Conservation (phyloP, 371 early-diverging fungal species). For the Circinella umbellata region DNA sequence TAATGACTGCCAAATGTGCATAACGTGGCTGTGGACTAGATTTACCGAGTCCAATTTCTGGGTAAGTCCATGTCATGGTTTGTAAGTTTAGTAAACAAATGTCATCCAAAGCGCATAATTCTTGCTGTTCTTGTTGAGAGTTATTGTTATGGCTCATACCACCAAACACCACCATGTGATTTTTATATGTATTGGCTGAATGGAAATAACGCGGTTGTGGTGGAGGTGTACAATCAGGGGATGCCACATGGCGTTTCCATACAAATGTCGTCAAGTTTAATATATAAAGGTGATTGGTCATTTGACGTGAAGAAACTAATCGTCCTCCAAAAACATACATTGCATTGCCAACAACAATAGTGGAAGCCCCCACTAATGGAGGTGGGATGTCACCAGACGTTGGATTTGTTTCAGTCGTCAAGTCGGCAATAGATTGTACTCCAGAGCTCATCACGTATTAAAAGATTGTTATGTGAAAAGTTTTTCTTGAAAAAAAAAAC, state of each 20-base stretch:
- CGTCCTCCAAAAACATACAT: constrained; percentile 79
- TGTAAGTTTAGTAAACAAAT: constrained; percentile 65
- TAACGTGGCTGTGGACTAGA: constrained; percentile 69
- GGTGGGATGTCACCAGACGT: constrained; percentile 72
- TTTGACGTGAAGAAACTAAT: constrained; percentile 64
- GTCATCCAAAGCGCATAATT: constrained; percentile 64
- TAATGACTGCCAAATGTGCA: constrained; percentile 65
- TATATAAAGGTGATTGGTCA: constrained; percentile 72
- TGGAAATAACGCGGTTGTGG: constrained; percentile 76
- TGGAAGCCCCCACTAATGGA: constrained; percentile 73
- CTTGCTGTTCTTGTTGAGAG: constrained; percentile 21
- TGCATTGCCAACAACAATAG: constrained; percentile 58
- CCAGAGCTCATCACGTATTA: constrained; percentile 39
- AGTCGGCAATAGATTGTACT: constrained; percentile 73
- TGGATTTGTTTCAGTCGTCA: constrained; percentile 69
- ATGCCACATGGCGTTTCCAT: constrained; percentile 53
- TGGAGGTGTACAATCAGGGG: constrained; percentile 40
- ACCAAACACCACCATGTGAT: constrained; percentile 65
- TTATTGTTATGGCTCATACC: constrained; percentile 59
- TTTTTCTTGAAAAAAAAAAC: no score
- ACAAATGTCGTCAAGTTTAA: constrained; percentile 61
- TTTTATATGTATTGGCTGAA: constrained; percentile 67
- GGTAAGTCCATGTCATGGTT: constrained; percentile 60
- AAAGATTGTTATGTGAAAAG: no score
- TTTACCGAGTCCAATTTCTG: constrained; percentile 43